Base-by-base conservation (phyloP, 495 filamentous ascomycete species). In the Trichoderma erinaceum region DNA sequence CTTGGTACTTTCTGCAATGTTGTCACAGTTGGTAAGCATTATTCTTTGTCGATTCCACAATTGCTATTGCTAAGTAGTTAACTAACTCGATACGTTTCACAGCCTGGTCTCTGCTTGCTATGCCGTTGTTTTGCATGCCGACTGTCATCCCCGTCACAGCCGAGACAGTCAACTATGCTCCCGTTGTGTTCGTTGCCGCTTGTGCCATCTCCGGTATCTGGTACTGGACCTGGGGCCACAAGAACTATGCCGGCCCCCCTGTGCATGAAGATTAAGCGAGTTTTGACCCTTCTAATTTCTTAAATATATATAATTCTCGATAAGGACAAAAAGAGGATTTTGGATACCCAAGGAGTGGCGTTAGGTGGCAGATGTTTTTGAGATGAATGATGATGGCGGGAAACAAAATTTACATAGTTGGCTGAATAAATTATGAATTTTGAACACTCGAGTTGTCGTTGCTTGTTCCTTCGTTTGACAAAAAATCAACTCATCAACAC, bases 241-340 rank as follows among this genome's bases (percentile, higher is more conserved):
- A 88, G 75, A 81, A 88, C 70, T 92, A 91, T 73, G 82, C 78
- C 12, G 90, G 90, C 0, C 90, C 90, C 0, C 88, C 88, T 6
- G 77, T 75, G 41, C 65, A 66, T n/a, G 43, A 44, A 8, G 65
- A 66, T n/a, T 66, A 52, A 66, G 43, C 56, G 56, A 32, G 12
- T 29, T 61, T 61, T 38, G 35, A 38, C 35, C 35, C 35, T 38
- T 32, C 32, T 25, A 61, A 11, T 61, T 61, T 61, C 27, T 29
- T 25, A 4, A 29, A 10, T 52, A 13, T 61, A 8, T 32, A 29
- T 61, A 15, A 0, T 32, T 61, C 27, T 61, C 23, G 56, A 18
- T 1, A 32, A 32, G 11, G 25, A 27, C 11, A 61, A 29, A 61
- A 11, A 29, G 3, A 5, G 25, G 56, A n/a, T 21, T 52, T 23